Percentiles rank a stretch among this genome's conserved stretches.
These are phyloP conservation scores for Flammula alnicola DNA, from an alignment of 1,284 basidiomycete species.

Conservation along the genomic window DNA sequence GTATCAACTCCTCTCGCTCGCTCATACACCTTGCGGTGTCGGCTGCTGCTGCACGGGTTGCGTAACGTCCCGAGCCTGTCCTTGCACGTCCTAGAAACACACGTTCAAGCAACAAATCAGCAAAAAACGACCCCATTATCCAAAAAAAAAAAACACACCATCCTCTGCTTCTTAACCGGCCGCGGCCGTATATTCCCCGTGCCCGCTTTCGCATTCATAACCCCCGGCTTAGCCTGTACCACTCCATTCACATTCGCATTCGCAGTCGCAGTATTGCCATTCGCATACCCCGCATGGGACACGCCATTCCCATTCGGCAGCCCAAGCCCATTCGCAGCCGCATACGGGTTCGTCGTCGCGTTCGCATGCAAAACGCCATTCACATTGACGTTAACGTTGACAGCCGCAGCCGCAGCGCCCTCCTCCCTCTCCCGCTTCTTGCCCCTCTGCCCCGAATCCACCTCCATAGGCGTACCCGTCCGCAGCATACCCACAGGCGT, in stretches of 20 bases:
- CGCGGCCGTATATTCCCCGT: constrained; percentile 61
- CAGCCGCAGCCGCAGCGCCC: background rate
- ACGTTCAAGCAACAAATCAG: constrained; percentile 10
- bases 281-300: no score
- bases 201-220: constrained; percentile 59
- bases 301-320: constrained; percentile 13
- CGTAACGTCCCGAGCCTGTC: constrained; percentile 47
- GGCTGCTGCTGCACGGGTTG: constrained; percentile 54
- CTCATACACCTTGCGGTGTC: constrained; percentile 55
- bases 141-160: constrained; percentile 52
- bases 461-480: constrained; percentile 11
- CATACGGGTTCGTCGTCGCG: constrained; percentile 15
- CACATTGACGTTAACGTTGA: background rate
- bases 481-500: constrained; percentile 7
- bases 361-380: constrained; percentile 13
- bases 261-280: constrained; percentile 5
- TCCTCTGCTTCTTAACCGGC: constrained; percentile 76
- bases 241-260: constrained; percentile 17
- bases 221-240: constrained; percentile 25
- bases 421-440: constrained; percentile 13
- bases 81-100: constrained; percentile 46
- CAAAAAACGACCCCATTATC: constrained; percentile 2
- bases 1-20: no score
- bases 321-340: constrained; percentile 21
- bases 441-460: constrained; percentile 10